Conservation (phyloP, 805 yeast genomes). For the Metschnikowia koreensis region DNA sequence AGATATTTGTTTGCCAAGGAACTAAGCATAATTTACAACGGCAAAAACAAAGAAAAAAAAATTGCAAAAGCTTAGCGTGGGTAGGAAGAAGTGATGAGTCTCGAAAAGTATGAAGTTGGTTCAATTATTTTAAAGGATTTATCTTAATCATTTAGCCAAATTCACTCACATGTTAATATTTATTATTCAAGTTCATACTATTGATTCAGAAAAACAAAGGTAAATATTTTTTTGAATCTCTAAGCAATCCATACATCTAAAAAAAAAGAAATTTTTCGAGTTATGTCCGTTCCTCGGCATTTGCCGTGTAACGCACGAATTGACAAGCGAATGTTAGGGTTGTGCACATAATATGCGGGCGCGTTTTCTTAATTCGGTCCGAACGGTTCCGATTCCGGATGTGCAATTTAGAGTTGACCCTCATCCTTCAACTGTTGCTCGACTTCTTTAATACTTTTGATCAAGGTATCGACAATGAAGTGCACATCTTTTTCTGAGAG, state of each 20-base stretch:
- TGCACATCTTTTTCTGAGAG: constrained; percentile 44
- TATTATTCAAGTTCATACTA: no score
- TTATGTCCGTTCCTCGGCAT: not conserved
- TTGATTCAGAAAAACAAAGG: no score
- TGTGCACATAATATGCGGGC: not conserved
- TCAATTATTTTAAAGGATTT: no score
- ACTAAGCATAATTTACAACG: not conserved
- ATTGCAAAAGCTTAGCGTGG: no score
- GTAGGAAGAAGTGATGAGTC: no score
- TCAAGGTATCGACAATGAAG: constrained; percentile 37
- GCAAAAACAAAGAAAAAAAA: not conserved
- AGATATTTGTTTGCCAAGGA: not conserved
- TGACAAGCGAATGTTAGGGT: not conserved
- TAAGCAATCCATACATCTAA: not conserved
- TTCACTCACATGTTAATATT: no score
- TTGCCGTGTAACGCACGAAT: not conserved
- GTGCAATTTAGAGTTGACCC: not conserved
- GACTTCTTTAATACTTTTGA: constrained; percentile 40
- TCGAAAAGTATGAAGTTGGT: no score
- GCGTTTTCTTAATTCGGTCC: not conserved
- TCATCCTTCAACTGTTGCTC: constrained; percentile 20
- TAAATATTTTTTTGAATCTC: not conserved
- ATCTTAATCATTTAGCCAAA: no score
- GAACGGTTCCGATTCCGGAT: not conserved
- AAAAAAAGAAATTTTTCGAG: not conserved